Conservation (phyloP, 129 eudicot genomes). For the Artemisia argyi region DNA sequence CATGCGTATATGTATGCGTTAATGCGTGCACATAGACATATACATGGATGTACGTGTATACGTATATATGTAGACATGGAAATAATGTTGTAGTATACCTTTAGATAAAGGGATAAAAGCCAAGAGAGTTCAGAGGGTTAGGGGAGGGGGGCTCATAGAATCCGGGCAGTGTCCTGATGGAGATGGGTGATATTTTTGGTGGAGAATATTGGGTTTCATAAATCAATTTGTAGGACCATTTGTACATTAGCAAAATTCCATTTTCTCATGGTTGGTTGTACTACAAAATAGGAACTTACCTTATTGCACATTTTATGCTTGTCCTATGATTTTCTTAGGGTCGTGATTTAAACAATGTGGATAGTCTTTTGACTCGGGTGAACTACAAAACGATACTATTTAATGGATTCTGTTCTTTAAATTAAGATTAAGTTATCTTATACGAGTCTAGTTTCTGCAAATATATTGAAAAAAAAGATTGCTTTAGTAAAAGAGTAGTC, state of each 20-base stretch:
- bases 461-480: too few relatives aligned
- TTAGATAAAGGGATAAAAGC: slow-evolving; percentile 37
- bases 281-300: slow-evolving; percentile 19
- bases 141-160: slow-evolving; percentile 43
- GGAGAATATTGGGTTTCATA: slow-evolving; percentile 15
- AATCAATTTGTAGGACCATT: slow-evolving; percentile 24
- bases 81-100: slow-evolving; percentile 22
- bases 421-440: too few relatives aligned
- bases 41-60: neutral
- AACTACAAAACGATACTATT: neutral
- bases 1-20: neutral
- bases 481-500: too few relatives aligned
- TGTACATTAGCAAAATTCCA: slow-evolving; percentile 27
- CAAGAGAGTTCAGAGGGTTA: slow-evolving; percentile 39
- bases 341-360: neutral
- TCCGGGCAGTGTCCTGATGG: slow-evolving; percentile 35
- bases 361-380: neutral
- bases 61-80: neutral
- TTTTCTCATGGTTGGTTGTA: slow-evolving; percentile 20
- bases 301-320: slow-evolving; percentile 19
- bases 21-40: neutral
- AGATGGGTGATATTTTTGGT: slow-evolving; percentile 26
- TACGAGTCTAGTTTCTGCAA: too few relatives aligned
- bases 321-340: slow-evolving; percentile 7
- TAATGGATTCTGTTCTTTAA: too few relatives aligned